Evolutionary conservation across 805 yeast genomes (phyloP).

Genomic region (Tanozyma kutaoensis): DNA sequence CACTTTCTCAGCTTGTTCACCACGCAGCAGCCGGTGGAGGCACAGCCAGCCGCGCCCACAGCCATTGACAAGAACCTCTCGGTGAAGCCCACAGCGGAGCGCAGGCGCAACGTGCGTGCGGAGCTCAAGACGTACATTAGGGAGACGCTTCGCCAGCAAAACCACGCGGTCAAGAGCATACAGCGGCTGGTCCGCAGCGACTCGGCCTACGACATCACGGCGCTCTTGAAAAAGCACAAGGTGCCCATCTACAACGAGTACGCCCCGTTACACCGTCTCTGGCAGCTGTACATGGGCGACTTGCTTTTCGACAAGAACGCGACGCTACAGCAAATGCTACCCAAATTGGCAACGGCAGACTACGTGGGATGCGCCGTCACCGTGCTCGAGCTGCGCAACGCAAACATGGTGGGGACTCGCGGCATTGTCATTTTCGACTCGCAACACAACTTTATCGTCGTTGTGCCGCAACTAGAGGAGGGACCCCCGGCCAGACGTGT

Average conservation of each 20-base stretch:
- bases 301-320: slow-evolving; percentile 26
- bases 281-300: slow-evolving; percentile 60
- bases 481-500: slow-evolving; percentile 15
- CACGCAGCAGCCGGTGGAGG: slow-evolving; percentile 11
- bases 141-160: slow-evolving; percentile 23
- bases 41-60: slow-evolving; percentile 1
- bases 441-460: slow-evolving; percentile 54
- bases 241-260: slow-evolving; percentile 37
- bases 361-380: slow-evolving; percentile 61
- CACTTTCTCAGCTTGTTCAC: slow-evolving; percentile 28
- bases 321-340: slow-evolving; percentile 17
- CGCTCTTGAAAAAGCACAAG: slow-evolving; percentile 12
- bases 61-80: slow-evolving; percentile 1
- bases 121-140: slow-evolving; percentile 30
- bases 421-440: slow-evolving; percentile 86
- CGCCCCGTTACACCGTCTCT: slow-evolving; percentile 42
- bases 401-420: slow-evolving; percentile 40
- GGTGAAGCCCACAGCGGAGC: slow-evolving; percentile 3
- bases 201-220: slow-evolving; percentile 9
- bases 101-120: slow-evolving; percentile 19
- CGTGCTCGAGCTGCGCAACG: slow-evolving; percentile 45
- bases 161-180: slow-evolving; percentile 20
- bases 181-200: slow-evolving; percentile 13
- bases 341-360: slow-evolving; percentile 64
- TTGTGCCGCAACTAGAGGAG: slow-evolving; percentile 28